Base-by-base conservation (phyloP, 2,329 filamentous ascomycete genomes). In the Microsporum canis region DNA sequence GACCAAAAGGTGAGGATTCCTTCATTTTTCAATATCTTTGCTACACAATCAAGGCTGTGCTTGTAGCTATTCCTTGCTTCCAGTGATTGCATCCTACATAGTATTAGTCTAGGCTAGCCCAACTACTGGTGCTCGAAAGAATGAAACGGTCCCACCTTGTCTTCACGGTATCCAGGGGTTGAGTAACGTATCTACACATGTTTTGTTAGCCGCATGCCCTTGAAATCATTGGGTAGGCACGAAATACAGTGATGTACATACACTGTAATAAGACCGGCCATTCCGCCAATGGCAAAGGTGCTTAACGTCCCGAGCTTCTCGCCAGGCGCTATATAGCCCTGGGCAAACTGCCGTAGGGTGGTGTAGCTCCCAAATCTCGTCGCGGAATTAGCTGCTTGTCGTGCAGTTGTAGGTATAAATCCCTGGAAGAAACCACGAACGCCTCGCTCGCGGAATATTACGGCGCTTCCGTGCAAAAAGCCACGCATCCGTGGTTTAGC, bases 351-450 rank as follows among this genome's bases (percentile, higher is more conserved):
- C 76, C 90, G 92, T 66, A 96, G 80, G 62, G 86, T 89, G 1
- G 89, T 96, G 76, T 96, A 99, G 55, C 88, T 87, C 17, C 89
- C 88, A 75, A 99, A 99, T 14, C 94, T 84, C 1, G 89, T 88
- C 0, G 94, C 94, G 51, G 88, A 92, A 77, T 99, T 99, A 67
- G 94, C 92, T 10, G 91, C 90, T 76, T 99, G 94, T 58, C 94
- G 83, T 27, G 91, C 91, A 3, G 94, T 97, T 1, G 94, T 99
- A 0, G 94, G 94, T 6, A 95, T 86, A 70, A 99, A 94, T 29
- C 94, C 94, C 73, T 97, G 91, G 82, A 99, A 96, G 80, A 99
- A 97, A 57, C 92, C 94, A 39, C 87, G 83, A 41, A 96, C 71
- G 29, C 94, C 94, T 68, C 92, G 86, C 73, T 99, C 94, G 64